Conservation (phyloP, 1,284 basidiomycete genomes). For the Neonothopanus nambi region DNA sequence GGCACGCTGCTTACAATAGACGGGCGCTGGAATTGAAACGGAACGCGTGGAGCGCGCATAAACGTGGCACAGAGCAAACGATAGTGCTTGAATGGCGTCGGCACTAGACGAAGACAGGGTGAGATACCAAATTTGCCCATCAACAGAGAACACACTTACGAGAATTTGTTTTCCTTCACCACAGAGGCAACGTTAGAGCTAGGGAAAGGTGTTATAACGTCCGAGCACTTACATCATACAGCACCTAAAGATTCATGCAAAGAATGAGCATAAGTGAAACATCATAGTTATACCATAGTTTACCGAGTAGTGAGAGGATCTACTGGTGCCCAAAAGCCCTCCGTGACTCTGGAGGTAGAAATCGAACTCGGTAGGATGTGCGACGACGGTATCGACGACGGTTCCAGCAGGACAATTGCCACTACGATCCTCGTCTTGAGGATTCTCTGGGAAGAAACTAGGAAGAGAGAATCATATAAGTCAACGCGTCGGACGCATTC, state of each 20-base stretch:
- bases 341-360: constrained; percentile 78
- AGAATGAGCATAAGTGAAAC: neutral
- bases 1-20: constrained; percentile 70
- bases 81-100: constrained; percentile 67
- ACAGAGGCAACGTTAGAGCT: neutral
- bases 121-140: constrained; percentile 33
- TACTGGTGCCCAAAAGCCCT: constrained; percentile 64
- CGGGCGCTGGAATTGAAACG: constrained; percentile 81
- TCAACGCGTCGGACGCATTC: neutral
- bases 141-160: constrained; percentile 29
- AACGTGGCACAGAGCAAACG: constrained; percentile 78
- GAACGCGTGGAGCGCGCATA: constrained; percentile 82
- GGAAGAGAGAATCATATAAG: neutral
- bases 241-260: constrained; percentile 10
- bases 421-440: constrained; percentile 56
- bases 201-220: neutral
- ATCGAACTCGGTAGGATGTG: constrained; percentile 77
- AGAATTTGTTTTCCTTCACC: constrained; percentile 33
- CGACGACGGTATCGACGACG: constrained; percentile 71
- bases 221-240: constrained; percentile 35
- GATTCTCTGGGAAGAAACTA: constrained; percentile 33
- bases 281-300: constrained; percentile 8
- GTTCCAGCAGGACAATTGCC: constrained; percentile 79
- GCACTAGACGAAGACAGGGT: constrained; percentile 21
- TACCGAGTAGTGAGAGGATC: constrained; percentile 67